phyloP scores from a whole-genome alignment of 1,284 basidiomycete genomes.

The Kwoniella shivajii region DNA sequence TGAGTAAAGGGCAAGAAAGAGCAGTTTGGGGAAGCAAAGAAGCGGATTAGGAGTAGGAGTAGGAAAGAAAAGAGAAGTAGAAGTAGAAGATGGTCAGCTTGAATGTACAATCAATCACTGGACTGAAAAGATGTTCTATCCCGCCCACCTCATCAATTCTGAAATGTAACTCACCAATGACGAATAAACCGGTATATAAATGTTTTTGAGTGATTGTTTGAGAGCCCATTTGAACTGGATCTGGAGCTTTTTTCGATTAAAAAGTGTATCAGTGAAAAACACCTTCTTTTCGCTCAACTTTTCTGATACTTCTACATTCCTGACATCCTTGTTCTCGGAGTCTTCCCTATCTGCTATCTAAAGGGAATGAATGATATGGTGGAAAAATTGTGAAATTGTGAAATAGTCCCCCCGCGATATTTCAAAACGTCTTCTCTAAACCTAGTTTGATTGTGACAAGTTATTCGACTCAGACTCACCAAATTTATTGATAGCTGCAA shows the following conservation, averaged over 20 bases:
- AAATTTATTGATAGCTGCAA: conserved; percentile 84
- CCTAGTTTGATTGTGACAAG: neutral
- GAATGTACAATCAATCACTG: conserved; percentile 32
- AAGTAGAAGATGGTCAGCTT: neutral
- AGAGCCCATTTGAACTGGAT: conserved; percentile 55
- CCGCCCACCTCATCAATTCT: conserved; percentile 57
- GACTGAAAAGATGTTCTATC: no score
- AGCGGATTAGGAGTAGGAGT: neutral
- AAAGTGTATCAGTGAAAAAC: neutral
- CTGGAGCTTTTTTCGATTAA: conserved; percentile 29
- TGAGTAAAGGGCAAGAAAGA: neutral
- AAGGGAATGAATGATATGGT: no score
- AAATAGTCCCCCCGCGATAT: no score
- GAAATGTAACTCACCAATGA: conserved; percentile 56
- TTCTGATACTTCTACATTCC: no score
- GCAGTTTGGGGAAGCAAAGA: neutral
- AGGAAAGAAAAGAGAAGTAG: neutral
- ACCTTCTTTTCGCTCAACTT: neutral
- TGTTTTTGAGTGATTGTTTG: conserved; percentile 56
- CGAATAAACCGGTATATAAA: conserved; percentile 65
- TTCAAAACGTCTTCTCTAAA: no score
- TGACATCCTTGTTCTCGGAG: no score
- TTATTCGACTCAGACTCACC: conserved; percentile 61
- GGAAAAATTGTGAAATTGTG: no score
- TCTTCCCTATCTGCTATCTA: no score